These are phyloP conservation scores for Sclerotinia glacialis DNA, from an alignment of 2,329 filamentous ascomycete species.

Conservation along the genomic window DNA sequence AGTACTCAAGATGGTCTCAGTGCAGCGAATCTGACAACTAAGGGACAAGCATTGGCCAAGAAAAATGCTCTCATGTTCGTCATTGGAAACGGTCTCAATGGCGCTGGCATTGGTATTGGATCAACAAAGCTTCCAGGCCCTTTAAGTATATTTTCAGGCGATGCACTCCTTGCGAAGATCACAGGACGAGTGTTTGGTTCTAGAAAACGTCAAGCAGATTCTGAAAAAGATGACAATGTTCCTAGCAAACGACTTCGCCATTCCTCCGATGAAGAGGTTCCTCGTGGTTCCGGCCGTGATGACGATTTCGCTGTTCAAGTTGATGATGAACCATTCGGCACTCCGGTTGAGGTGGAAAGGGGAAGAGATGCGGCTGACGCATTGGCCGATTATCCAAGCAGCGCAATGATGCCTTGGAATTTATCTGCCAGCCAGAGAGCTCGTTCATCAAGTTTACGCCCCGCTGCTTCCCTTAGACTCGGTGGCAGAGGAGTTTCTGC, in stretches of 20 bases:
- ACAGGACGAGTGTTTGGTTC: not conserved
- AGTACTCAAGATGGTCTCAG: conserved; percentile 55
- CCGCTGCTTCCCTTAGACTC: conserved; percentile 22
- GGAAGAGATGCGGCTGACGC: conserved; percentile 65
- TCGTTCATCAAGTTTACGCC: conserved; percentile 40
- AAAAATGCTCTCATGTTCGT: conserved; percentile 63
- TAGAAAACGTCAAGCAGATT: not conserved
- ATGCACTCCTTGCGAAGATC: conserved; percentile 46
- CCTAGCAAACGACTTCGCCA: not conserved
- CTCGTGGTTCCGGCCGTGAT: conserved; percentile 30
- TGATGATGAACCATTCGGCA: conserved; percentile 37
- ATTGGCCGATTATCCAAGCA: conserved; percentile 65
- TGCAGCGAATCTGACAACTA: conserved; percentile 46
- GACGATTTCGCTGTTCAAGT: conserved; percentile 43
- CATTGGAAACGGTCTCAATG: conserved; percentile 54
- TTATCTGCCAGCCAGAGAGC: conserved; percentile 50
- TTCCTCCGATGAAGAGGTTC: conserved; percentile 36
- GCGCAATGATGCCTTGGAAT: conserved; percentile 66
- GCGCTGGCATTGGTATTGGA: conserved; percentile 49
- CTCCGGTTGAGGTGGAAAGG: conserved; percentile 57
- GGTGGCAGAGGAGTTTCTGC: conserved; percentile 53
- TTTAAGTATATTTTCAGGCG: conserved; percentile 58
- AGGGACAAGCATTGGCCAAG: conserved; percentile 49
- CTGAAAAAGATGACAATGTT: not conserved
- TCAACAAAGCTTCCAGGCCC: conserved; percentile 44